These are phyloP conservation scores for Citrus mangshanensis DNA, from an alignment of 345 rosid genomes.

Conservation along the genomic window DNA sequence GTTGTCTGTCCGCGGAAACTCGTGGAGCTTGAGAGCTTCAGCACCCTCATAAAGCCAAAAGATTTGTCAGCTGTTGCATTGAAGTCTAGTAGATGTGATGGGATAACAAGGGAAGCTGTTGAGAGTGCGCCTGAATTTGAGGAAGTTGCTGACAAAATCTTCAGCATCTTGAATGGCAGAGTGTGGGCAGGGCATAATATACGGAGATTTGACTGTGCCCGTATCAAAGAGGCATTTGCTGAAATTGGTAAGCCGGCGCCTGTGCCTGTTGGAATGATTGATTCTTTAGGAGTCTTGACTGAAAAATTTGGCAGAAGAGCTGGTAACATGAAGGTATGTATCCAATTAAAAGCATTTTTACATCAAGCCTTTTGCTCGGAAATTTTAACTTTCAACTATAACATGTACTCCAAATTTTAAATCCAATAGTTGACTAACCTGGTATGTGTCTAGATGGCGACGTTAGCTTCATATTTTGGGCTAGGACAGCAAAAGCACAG, in stretches of 20 bases:
- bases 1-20: constrained; percentile 69
- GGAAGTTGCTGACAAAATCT: constrained; percentile 71
- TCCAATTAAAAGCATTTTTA: not conserved
- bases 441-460: constrained; percentile 63
- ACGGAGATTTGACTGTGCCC: constrained; percentile 71
- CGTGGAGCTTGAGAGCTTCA: constrained; percentile 61
- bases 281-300: constrained; percentile 69
- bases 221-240: constrained; percentile 78
- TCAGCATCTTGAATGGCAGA: constrained; percentile 56
- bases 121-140: constrained; percentile 58
- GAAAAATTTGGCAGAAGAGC: constrained; percentile 83
- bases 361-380: too few relatives aligned
- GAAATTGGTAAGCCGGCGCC: constrained; percentile 63
- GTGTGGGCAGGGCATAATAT: constrained; percentile 98
- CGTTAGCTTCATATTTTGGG: constrained; percentile 83
- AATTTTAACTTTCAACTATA: too few relatives aligned
- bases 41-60: constrained; percentile 68
- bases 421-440: not conserved
- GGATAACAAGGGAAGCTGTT: constrained; percentile 70
- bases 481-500: constrained; percentile 92
- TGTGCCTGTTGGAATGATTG: constrained; percentile 64
- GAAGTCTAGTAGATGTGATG: constrained; percentile 56
- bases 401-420: too few relatives aligned
- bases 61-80: constrained; percentile 52
- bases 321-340: constrained; percentile 85